Base-by-base conservation (phyloP, 140 eudicot species). In the Senecio squalidus region DNA sequence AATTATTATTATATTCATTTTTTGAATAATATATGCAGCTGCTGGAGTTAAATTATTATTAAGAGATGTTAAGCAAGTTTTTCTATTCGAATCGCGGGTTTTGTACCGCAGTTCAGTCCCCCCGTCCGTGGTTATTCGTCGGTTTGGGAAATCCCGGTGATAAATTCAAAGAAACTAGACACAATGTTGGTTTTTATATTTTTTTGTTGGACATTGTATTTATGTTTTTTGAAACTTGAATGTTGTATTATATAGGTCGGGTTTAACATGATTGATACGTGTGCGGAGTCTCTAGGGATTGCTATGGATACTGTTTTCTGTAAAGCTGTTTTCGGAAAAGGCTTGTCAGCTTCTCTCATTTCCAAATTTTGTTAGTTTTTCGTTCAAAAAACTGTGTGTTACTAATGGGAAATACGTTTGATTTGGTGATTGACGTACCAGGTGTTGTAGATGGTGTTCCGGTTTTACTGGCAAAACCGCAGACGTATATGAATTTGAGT, bases 101-200 rank as follows among this genome's bases (percentile, higher is more conserved):
- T 27, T 73, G 66, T 39, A 50, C 89, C 17, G 55, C 61, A 4
- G 26, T 71, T 71, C 71, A 63, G 26, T 69, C 86, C 36, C 79
- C 88, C 10, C 81, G 29, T 28, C 93, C 98, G 46, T 92, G 92
- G 96, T 76, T 92, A 52, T 84, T 92, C 57, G 80, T 93, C 6
- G 95, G 96, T 0, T 76, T 88, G 69, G 96, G 96, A 51, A 93
- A 84, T 72, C 99, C 96, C 21, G 95, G 96, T 6, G 85, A 84
- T 22, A 82, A 82, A 58, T 93, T 74, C 45, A 67, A 75, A 69
- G 91, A 89, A 65, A 93, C 96, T 48, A 75, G 99, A 47, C 96
- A 92, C 66, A 92, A 92, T 74, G 99, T 85, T 71, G 33, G 40
- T 22, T n/a, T 5, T 6, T 25, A 10, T 4, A 11, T 10, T 46